phyloP scores from a whole-genome alignment of 2,329 filamentous ascomycete species.

The Phoma sp. region DNA sequence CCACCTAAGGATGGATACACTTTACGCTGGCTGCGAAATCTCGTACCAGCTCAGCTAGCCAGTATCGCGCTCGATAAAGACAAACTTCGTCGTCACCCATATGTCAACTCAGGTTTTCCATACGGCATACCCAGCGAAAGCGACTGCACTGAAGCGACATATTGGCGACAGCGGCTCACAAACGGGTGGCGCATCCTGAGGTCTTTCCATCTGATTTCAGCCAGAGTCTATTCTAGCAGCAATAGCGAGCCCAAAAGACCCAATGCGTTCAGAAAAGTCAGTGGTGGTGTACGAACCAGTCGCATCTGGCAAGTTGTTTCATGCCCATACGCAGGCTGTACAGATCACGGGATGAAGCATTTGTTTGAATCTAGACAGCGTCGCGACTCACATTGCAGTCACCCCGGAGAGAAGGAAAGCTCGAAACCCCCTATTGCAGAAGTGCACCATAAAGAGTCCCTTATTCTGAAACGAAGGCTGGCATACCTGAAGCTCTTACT shows the following conservation, averaged over 20 bases:
- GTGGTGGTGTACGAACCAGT: conserved; percentile 19
- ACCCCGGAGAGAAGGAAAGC: not conserved
- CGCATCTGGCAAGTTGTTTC: conserved; percentile 24
- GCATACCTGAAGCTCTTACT: conserved; percentile 7
- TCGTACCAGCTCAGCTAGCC: conserved; percentile 23
- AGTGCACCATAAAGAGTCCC: conserved; percentile 12
- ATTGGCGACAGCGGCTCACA: conserved; percentile 20
- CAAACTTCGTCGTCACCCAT: conserved; percentile 23
- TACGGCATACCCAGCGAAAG: conserved; percentile 27
- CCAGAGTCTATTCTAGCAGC: conserved; percentile 11
- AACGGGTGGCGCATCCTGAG: conserved; percentile 25
- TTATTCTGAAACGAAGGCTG: conserved; percentile 18
- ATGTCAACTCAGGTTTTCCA: conserved; percentile 24
- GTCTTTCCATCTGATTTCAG: conserved; percentile 21
- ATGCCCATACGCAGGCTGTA: conserved; percentile 24
- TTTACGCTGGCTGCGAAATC: conserved; percentile 19
- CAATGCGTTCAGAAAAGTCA: conserved; percentile 18
- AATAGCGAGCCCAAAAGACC: conserved; percentile 8
- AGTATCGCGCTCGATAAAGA: conserved; percentile 26
- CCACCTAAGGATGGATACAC: conserved; percentile 9
- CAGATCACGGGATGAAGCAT: conserved; percentile 22
- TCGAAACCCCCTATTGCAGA: not conserved
- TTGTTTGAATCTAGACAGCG: conserved; percentile 13
- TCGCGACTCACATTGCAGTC: conserved; percentile 6
- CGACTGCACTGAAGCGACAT: conserved; percentile 9